Conservation (phyloP, 1,284 basidiomycete genomes). For the Anthracocystis panici-leucophaei region DNA sequence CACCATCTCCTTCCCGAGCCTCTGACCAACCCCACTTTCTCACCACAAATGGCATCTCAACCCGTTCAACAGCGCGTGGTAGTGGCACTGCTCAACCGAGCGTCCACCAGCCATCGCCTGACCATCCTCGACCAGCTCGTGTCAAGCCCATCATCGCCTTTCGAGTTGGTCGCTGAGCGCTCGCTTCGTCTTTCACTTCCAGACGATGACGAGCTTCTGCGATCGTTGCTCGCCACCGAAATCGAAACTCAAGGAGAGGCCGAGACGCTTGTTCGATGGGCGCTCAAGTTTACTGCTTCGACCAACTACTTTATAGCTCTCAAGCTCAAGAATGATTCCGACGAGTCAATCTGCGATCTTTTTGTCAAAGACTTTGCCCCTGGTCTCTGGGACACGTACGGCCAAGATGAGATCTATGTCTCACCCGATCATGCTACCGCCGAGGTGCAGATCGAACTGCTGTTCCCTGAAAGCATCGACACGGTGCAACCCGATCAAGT, state of each 20-base stretch:
- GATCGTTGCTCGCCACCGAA: conserved; percentile 46
- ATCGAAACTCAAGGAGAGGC: conserved; percentile 28
- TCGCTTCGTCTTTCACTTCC: conserved; percentile 28
- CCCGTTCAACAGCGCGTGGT: conserved; percentile 2
- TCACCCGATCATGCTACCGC: conserved; percentile 25
- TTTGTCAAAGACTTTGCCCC: conserved; percentile 3
- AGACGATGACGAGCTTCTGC: conserved; percentile 49
- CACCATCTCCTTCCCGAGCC: neutral
- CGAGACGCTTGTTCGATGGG: conserved; percentile 36
- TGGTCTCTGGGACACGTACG: conserved; percentile 27
- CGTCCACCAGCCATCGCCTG: conserved; percentile 24
- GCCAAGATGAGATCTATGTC: conserved; percentile 49
- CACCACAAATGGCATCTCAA: neutral
- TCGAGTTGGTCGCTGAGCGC: conserved; percentile 45
- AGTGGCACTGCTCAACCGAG: conserved; percentile 32
- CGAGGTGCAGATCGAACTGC: conserved; percentile 42
- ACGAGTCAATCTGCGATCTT: neutral
- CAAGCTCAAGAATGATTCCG: conserved; percentile 14
- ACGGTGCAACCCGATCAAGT: neutral
- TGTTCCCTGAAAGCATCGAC: conserved; percentile 40
- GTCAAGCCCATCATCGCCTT: conserved; percentile 8
- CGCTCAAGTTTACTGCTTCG: conserved; percentile 35
- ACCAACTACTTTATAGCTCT: conserved; percentile 43
- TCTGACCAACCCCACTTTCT: neutral
- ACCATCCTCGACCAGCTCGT: conserved; percentile 18